Base-by-base conservation (phyloP, 2,329 filamentous ascomycete genomes). In the Tolypocladium ophioglossoides region DNA sequence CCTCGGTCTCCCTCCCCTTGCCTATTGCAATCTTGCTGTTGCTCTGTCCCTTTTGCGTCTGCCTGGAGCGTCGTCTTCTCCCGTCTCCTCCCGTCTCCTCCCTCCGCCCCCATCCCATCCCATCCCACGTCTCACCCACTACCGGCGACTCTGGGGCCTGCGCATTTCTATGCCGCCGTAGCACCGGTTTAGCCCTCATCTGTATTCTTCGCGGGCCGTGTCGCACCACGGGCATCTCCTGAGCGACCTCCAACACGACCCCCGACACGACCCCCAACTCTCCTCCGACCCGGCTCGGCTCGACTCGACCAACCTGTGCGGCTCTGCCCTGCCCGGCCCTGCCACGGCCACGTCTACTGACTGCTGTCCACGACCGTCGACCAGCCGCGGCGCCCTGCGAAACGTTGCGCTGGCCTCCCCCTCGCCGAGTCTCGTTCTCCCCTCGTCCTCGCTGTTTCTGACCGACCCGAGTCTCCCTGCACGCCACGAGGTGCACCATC, bases 401-500 rank as follows among this genome's bases (percentile, higher is more conserved):
- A 52, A 48, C 34, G 41, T 46, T 51, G 35, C 49, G 47, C 35
- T 40, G 30, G 49, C 35, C 16, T 40, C 39, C 40, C 32, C 27
- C 22, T 52, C 27, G 27, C 37, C 30, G 27, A 18, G n/a, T 37
- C 39, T 35, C 41, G 16, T 48, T 38, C 30, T 27, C 54, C 39
- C 44, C 40, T 30, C 4, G 30, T 30, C 53, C 50, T 48, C 51
- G 18, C 27, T 16, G 24, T 52, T 18, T 46, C 16, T 30, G 18
- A 34, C 51, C 24, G 14, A 18, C 12, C 30, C 32, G 30, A 50
- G 14, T 37, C 32, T 24, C 34, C 11, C 35, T 41, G 52, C 54
- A 22, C 50, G 47, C 39, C 27, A 41, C 44, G 35, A 54, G 44
- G 51, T 52, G 56, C 55, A 38, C 24, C 16, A 9, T 54, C 40